phyloP scores from a whole-genome alignment of 2,329 filamentous ascomycete genomes.

The Pseudonectria buxi region DNA sequence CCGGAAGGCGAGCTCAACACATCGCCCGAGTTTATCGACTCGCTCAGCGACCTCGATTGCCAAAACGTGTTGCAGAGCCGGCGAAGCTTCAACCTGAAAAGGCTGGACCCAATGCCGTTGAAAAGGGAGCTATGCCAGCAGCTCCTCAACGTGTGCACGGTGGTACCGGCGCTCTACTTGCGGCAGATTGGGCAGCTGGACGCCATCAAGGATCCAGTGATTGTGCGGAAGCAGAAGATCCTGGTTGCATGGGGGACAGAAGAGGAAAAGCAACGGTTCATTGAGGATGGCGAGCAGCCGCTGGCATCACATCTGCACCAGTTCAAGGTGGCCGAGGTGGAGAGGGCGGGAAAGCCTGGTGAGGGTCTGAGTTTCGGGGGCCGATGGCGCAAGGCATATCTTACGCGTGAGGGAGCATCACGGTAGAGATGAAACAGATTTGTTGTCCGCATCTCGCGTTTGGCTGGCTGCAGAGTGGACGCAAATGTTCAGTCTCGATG shows the following conservation, averaged over 20 bases:
- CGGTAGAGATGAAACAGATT: no score
- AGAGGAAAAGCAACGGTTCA: constrained; percentile 25
- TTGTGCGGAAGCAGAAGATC: constrained; percentile 32
- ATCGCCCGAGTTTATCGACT: constrained; percentile 26
- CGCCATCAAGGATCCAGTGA: constrained; percentile 25
- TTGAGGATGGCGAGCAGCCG: constrained; percentile 22
- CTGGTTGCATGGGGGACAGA: constrained; percentile 32
- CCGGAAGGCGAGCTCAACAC: constrained; percentile 15
- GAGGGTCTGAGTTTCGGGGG: no score
- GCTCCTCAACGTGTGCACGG: constrained; percentile 29
- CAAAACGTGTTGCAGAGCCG: constrained; percentile 31
- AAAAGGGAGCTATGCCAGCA: constrained; percentile 25
- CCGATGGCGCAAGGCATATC: no score
- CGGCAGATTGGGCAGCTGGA: constrained; percentile 29
- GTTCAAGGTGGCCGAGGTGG: constrained; percentile 4
- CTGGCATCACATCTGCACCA: constrained; percentile 25
- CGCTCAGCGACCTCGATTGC: constrained; percentile 27
- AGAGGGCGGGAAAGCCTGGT: no score
- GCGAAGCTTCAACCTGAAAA: constrained; percentile 27
- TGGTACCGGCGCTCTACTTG: constrained; percentile 31
- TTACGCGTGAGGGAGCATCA: no score
- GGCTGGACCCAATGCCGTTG: constrained; percentile 25
- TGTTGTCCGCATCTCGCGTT: no score
- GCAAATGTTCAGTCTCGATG: no score
- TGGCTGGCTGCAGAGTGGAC: no score